Evolutionary conservation across 2,329 filamentous ascomycete genomes (phyloP), one percentile per base, ranked within the genome.

Genomic region (Monosporascus sp.): DNA sequence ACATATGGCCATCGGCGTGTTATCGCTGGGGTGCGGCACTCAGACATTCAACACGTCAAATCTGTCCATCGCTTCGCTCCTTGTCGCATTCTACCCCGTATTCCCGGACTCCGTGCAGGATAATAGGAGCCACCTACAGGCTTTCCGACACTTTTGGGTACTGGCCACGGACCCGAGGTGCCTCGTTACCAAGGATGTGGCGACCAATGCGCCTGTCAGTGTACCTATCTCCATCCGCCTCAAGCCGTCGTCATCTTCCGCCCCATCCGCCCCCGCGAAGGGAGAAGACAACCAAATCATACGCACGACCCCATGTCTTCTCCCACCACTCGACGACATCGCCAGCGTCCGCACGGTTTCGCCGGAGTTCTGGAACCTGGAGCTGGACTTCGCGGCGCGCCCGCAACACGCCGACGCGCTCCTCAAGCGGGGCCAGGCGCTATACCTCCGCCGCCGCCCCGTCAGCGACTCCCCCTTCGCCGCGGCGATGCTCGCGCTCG

Each of bases 81-180:
- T 99, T 7, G 87, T 94, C 44, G 88, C 94, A 1, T 96, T 99
- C 69, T 99, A 99, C 65, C 94, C 94, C 0, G 80, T 97, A 20
- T 97, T 96, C 68, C 94, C 94, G 0, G 87, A 84, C 9, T 87
- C 84, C 31, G 89, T 97, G 2, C 88, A 96, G 64, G 94, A 99
- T 72, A 97, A 97, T 66, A 88, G 89, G 59, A 91, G 91, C 11
- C 94, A 99, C 64, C 79, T 99, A 6, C 94, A 99, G 74, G 94
- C 95, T 3, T 94, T 99, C 74, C 85, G 95, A 5, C 93, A 99
- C 71, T 89, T 99, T 65, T 99, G 94, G 94, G 93, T 96, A 11
- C 79, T 99, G 3, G 94, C 94, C 1, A 87, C 89, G 0, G 94
- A 99, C 64, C 84, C 91, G 9, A 84, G 95, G 50, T 97, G 93